Conservation (phyloP, 257 asterid species). For the Jaltomata sinuosa region DNA sequence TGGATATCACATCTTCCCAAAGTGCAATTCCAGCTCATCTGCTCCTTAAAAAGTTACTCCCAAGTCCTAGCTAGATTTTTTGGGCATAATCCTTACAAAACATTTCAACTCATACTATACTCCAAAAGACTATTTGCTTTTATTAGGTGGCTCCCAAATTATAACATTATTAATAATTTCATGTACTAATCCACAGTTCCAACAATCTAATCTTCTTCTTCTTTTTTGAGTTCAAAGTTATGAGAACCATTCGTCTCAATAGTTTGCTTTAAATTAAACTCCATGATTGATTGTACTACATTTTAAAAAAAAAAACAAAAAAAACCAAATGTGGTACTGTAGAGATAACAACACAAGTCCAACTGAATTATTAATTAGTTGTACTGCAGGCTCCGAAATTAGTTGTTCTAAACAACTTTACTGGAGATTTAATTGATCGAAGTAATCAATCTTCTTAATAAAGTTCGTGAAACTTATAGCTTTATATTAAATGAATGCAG, state of each 20-base stretch:
- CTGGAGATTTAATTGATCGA: not conserved
- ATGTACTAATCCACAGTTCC: too few species aligned
- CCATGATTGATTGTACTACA: too few species aligned
- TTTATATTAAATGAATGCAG: not conserved
- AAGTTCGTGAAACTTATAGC: not conserved
- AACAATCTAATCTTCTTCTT: too few species aligned
- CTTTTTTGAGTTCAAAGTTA: too few species aligned
- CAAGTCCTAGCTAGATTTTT: not conserved
- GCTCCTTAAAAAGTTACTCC: not conserved
- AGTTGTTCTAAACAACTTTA: not conserved
- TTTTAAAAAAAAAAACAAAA: too few species aligned
- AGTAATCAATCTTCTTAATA: not conserved
- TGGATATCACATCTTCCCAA: not conserved
- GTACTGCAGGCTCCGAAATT: not conserved
- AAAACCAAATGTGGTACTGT: too few species aligned
- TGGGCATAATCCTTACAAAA: not conserved
- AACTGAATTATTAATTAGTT: not conserved
- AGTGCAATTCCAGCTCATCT: constrained; percentile 1
- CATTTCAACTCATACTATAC: not conserved
- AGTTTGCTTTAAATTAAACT: too few species aligned
- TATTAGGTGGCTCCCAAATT: not conserved
- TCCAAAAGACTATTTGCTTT: not conserved
- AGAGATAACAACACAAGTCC: not conserved
- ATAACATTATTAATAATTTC: not conserved
- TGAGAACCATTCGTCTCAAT: too few species aligned